These are phyloP conservation scores for Emydomyces testavorans DNA, from an alignment of 2,329 filamentous ascomycete genomes.

Conservation along the genomic window DNA sequence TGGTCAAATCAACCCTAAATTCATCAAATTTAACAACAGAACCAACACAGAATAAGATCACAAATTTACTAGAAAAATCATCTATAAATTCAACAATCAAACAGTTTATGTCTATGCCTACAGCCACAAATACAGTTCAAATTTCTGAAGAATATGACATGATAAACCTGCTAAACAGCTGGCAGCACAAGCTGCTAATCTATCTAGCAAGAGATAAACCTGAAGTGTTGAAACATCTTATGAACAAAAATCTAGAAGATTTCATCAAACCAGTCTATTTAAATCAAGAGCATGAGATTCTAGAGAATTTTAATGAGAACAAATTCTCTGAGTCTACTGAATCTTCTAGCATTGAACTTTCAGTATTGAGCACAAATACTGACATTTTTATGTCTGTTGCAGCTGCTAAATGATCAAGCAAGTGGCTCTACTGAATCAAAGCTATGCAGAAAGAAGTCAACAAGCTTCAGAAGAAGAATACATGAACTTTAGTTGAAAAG, in stretches of 20 bases:
- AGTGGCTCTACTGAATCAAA: background rate
- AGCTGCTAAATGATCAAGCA: background rate
- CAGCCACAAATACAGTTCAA: background rate
- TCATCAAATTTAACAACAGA: too few species aligned
- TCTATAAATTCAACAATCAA: background rate
- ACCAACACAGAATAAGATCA: too few species aligned
- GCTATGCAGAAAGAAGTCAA: slow-evolving; percentile 1
- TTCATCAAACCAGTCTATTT: too few species aligned
- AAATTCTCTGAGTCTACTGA: too few species aligned
- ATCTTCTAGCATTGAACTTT: too few species aligned
- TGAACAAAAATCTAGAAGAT: background rate
- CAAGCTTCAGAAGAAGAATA: background rate
- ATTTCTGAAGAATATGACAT: background rate
- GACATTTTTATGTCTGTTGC: background rate
- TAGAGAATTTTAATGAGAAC: too few species aligned
- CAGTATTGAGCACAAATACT: too few species aligned
- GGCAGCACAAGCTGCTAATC: too few species aligned
- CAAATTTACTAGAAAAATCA: too few species aligned
- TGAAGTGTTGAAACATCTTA: background rate
- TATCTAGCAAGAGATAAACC: background rate
- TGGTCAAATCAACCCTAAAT: too few species aligned
- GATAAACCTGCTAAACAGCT: background rate
- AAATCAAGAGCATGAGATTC: too few species aligned
- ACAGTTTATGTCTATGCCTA: background rate
- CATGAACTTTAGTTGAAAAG: background rate